Conservation (phyloP, 169 alveolate species). For the Plasmodium gallinaceum region DNA sequence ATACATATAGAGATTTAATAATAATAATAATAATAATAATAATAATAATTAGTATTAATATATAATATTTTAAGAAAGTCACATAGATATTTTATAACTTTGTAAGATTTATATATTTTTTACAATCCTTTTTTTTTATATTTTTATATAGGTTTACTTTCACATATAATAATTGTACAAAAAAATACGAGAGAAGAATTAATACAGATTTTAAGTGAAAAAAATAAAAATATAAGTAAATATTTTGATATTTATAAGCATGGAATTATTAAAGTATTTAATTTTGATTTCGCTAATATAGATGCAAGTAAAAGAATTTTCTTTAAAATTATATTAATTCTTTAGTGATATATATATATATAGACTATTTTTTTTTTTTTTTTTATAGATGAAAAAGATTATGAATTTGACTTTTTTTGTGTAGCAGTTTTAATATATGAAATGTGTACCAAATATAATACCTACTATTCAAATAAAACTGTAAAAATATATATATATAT, state of each 20-base stretch:
- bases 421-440: constrained; percentile 61
- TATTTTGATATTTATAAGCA: constrained; percentile 68
- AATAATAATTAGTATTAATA: too few species aligned
- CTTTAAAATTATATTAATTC: not conserved
- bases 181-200: constrained; percentile 63
- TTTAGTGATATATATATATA: not conserved
- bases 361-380: constrained; percentile 1
- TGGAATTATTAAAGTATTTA: constrained; percentile 62
- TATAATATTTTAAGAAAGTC: too few species aligned
- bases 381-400: constrained; percentile 53
- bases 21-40: too few species aligned
- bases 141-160: constrained; percentile 23
- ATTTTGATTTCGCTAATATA: constrained; percentile 61
- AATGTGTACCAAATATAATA: constrained; percentile 72
- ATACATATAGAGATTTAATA: too few species aligned
- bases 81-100: too few species aligned
- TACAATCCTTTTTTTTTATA: not conserved
- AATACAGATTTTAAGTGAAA: constrained; percentile 35
- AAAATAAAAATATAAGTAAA: constrained; percentile 51
- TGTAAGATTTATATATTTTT: not conserved
- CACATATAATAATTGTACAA: constrained; percentile 50
- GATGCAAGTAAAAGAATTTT: constrained; percentile 36
- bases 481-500: constrained; percentile 11
- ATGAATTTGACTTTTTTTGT: constrained; percentile 66
- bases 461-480: constrained; percentile 60